A percentile compares a stretch with the other conserved stretches of the same genome.
Conservation (phyloP, 2,329 filamentous ascomycete genomes). For the Microcyclospora pomicola region DNA sequence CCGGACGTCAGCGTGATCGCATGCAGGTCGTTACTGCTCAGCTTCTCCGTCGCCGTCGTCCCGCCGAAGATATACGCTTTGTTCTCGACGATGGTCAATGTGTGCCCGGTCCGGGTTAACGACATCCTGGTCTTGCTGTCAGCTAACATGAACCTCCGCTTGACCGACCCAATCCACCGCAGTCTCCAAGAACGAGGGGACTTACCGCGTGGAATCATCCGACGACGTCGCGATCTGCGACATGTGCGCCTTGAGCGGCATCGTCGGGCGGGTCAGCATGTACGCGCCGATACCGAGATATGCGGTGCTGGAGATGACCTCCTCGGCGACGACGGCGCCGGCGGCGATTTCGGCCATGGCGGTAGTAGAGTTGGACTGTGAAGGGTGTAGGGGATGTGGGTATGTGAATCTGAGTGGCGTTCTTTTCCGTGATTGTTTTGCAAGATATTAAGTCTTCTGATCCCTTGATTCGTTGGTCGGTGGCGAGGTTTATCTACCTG, state of each 20-base stretch:
- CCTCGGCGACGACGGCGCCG: slow-evolving; percentile 26
- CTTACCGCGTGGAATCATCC: slow-evolving; percentile 20
- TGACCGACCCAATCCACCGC: background rate
- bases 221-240: slow-evolving; percentile 26
- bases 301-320: slow-evolving; percentile 26
- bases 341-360: slow-evolving; percentile 29
- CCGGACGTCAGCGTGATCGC: slow-evolving; percentile 22
- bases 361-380: too few species aligned
- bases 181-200: too few species aligned
- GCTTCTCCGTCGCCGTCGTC: slow-evolving; percentile 20
- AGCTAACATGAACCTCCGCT: slow-evolving; percentile 1
- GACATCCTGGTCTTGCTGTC: slow-evolving; percentile 11
- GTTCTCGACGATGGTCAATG: slow-evolving; percentile 26
- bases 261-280: slow-evolving; percentile 28
- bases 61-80: slow-evolving; percentile 35
- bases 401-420: too few species aligned
- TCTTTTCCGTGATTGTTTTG: too few species aligned
- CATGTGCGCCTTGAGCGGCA: slow-evolving; percentile 30
- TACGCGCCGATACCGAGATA: slow-evolving; percentile 29
- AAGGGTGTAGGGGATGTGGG: too few species aligned
- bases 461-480: too few species aligned
- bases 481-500: too few species aligned
- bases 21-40: slow-evolving; percentile 31
- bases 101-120: slow-evolving; percentile 24
- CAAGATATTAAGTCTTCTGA: too few species aligned